phyloP scores from a whole-genome alignment of 2,329 filamentous ascomycete species.

The Clonostachys rosea region DNA sequence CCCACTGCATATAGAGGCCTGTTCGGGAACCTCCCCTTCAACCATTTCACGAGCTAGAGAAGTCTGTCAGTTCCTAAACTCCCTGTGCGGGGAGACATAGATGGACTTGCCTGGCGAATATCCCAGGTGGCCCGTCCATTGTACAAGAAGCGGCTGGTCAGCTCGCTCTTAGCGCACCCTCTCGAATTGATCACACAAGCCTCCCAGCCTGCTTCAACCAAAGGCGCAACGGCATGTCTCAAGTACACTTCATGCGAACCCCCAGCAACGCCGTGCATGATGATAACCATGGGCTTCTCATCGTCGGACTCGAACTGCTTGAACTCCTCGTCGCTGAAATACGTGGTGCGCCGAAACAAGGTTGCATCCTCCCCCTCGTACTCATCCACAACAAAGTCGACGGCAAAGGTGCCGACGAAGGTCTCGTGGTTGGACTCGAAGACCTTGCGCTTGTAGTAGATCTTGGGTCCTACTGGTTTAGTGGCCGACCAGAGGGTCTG shows the following conservation, averaged over 20 bases:
- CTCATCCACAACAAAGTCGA: slow-evolving; percentile 74
- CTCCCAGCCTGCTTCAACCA: slow-evolving; percentile 77
- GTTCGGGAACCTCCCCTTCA: slow-evolving; percentile 75
- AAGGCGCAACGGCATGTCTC: slow-evolving; percentile 71
- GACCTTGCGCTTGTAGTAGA: slow-evolving; percentile 69
- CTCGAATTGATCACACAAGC: slow-evolving; percentile 87
- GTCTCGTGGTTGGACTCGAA: slow-evolving; percentile 34
- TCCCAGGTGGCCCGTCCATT: slow-evolving; percentile 97
- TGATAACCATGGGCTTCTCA: slow-evolving; percentile 77
- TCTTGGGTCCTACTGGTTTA: slow-evolving; percentile 64
- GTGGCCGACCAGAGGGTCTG: slow-evolving; percentile 85
- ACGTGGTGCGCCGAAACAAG: slow-evolving; percentile 73
- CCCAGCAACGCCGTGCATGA: slow-evolving; percentile 87
- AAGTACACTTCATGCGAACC: slow-evolving; percentile 92
- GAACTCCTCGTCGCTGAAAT: slow-evolving; percentile 69
- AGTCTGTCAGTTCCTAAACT: no score
- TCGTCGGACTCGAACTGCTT: slow-evolving; percentile 64
- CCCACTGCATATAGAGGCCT: slow-evolving; percentile 85
- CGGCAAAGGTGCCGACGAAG: slow-evolving; percentile 77
- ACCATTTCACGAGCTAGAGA: slow-evolving; percentile 58
- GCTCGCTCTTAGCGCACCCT: slow-evolving; percentile 82
- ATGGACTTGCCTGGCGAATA: slow-evolving; percentile 55
- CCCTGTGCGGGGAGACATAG: no score
- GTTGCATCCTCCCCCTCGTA: slow-evolving; percentile 47
- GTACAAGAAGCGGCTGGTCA: slow-evolving; percentile 82